Conservation (phyloP, 495 filamentous ascomycete genomes). For the Alectoria sarmentosa region DNA sequence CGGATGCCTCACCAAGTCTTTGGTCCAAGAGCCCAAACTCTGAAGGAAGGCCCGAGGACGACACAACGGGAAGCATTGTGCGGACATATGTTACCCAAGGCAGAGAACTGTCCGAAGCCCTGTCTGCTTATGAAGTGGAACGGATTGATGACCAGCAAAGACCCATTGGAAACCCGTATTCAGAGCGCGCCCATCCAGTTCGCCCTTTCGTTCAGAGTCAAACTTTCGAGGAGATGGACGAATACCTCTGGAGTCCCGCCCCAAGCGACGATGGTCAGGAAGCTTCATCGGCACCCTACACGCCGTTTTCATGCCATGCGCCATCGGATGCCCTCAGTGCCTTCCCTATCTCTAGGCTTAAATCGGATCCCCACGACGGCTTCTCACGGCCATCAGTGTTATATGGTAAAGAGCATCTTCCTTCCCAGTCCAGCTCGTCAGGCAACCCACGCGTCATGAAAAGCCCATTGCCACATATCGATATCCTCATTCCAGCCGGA, state of each 20-base stretch:
- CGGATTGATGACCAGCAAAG: background rate
- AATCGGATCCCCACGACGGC: background rate
- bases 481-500: slow-evolving; percentile 1
- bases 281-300: background rate
- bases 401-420: background rate
- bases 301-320: background rate
- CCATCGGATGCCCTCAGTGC: background rate
- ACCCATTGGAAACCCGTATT: background rate
- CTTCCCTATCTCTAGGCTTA: background rate
- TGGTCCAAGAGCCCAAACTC: background rate
- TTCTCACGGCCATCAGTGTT: background rate
- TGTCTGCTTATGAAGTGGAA: background rate
- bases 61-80: background rate
- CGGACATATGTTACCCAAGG: background rate
- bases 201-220: background rate
- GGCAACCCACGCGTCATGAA: background rate
- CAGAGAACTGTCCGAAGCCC: background rate
- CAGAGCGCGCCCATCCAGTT: background rate
- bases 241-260: slow-evolving; percentile 11
- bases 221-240: background rate
- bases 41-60: background rate
- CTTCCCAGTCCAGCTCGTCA: background rate
- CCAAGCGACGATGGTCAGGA: slow-evolving; percentile 7
- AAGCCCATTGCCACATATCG: background rate
- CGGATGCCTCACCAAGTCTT: background rate